A percentile compares a stretch with the other conserved stretches of the same genome.
Conservation (phyloP, 73 alveolate species). For the Symbiodinium pilosum region DNA sequence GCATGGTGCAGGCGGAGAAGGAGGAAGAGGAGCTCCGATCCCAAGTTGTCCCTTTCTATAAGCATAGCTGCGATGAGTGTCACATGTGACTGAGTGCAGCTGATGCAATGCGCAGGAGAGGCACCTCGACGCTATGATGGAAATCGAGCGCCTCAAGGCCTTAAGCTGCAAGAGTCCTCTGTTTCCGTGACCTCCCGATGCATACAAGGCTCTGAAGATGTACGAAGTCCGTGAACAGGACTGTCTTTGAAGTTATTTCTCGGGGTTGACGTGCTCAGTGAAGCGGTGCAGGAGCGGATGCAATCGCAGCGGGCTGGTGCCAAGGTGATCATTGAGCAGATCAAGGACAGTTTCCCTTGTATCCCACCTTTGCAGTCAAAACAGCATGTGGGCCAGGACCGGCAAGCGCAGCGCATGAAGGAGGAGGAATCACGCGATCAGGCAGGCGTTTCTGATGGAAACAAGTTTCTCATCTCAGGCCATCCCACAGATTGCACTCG, state of each 20-base stretch:
- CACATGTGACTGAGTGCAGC: no score
- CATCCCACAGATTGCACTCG: no score
- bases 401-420: conserved; percentile 85
- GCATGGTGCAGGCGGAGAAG: conserved; percentile 95
- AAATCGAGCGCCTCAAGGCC: conserved; percentile 97
- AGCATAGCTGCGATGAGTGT: no score
- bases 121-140: conserved; percentile 97
- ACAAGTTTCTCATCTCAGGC: no score
- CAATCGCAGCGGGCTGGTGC: conserved; percentile 87
- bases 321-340: conserved; percentile 92
- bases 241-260: neutral
- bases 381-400: conserved; percentile 30
- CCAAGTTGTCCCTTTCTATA: neutral
- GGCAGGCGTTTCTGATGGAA: conserved; percentile 5
- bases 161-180: neutral
- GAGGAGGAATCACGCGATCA: conserved; percentile 86
- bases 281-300: conserved; percentile 58
- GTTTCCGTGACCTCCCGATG: neutral
- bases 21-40: conserved; percentile 96
- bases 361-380: neutral
- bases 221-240: conserved; percentile 81
- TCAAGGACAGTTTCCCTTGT: conserved; percentile 63
- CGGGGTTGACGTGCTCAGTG: no score
- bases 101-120: conserved; percentile 26
- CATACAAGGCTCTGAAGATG: conserved; percentile 51